Evolutionary conservation across 495 filamentous ascomycete genomes (phyloP).

Genomic region (Xanthoparmelia taractica): DNA sequence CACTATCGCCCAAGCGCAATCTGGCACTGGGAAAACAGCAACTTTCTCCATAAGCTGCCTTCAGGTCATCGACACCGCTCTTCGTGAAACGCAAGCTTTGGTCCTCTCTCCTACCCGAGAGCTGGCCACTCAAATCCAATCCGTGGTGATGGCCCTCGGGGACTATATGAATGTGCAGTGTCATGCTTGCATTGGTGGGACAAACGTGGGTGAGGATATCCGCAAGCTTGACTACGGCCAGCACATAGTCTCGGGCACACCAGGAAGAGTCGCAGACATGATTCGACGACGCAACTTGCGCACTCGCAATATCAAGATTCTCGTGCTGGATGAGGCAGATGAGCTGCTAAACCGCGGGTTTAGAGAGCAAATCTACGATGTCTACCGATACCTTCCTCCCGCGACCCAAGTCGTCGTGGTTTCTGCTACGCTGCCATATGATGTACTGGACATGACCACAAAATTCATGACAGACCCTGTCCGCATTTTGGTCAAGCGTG

Average conservation of each 20-base stretch:
- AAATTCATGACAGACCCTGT: conserved; percentile 99
- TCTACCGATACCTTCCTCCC: conserved; percentile 92
- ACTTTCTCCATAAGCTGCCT: conserved; percentile 98
- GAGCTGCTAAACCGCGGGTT: conserved; percentile 90
- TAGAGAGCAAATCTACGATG: conserved; percentile 98
- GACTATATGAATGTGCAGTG: conserved; percentile 99
- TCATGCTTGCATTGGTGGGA: conserved; percentile 97
- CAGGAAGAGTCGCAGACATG: conserved; percentile 96
- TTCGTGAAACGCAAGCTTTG: conserved; percentile 86
- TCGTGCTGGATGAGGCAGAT: conserved; percentile 96
- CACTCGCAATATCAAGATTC: conserved; percentile 96
- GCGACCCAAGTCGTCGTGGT: conserved; percentile 97
- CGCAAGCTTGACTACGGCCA: conserved; percentile 94
- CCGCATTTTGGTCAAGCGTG: conserved; percentile 98
- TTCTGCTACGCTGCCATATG: conserved; percentile 93
- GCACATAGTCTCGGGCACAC: conserved; percentile 93
- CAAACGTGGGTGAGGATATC: conserved; percentile 95
- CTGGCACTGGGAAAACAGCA: conserved; percentile 97
- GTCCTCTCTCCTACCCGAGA: conserved; percentile 97
- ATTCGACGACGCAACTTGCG: conserved; percentile 91
- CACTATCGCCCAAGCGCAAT: conserved; percentile 98
- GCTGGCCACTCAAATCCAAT: conserved; percentile 96
- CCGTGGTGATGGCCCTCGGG: conserved; percentile 91
- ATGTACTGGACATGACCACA: conserved; percentile 97
- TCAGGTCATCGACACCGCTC: conserved; percentile 78